Base-by-base conservation (phyloP, 2,329 filamentous ascomycete species). In the Aspergillus udagawae region DNA sequence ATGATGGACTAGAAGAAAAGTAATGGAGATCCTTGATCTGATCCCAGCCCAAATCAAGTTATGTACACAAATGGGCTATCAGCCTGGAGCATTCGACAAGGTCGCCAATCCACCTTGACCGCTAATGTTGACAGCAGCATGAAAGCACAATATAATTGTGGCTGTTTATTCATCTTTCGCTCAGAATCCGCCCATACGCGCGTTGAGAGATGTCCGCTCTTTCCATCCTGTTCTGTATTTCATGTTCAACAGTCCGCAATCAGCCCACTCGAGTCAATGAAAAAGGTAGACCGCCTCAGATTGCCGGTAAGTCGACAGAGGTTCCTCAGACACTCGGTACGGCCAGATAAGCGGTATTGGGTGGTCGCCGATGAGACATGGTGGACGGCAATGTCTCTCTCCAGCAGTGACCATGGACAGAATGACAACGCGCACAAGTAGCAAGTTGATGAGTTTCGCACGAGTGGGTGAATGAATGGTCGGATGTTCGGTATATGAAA, bases 401-500 rank as follows among this genome's bases (percentile, higher is more conserved):
- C 44, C 44, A 25, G 14, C 4, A 20, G 21, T 47, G 44, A 7
- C 21, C 21, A 7, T 47, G 23, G 23, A 21, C 21, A 17, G 44
- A 47, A 53, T 59, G 53, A 32, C 65, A 66, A 32, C 65, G 55
- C 20, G 58, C 49, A 49, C 65, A 66, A 42, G 63, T 53, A 9
- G 57, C 57, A 1, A 54, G 27, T 21, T 51, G 52, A 54, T 66
- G 61, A 17, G 55, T 59, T 7, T 61, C 63, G 53, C 60, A 63
- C 20, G 57, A 57, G 44, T 67, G 65, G 28, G 64, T 66, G 48
- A 67, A 64, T 1, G 65, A 66, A 25, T 67, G 65, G 6, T 60
- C 55, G 7, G 63, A 57, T 6, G 59, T 57, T 12, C 59, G 54
- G 25, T 53, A 57, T 20, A 67, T 63, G 12, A 63, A 57, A n/a